phyloP scores from a whole-genome alignment of 768 basidiomycete species.

The Leccinum incarnatum region DNA sequence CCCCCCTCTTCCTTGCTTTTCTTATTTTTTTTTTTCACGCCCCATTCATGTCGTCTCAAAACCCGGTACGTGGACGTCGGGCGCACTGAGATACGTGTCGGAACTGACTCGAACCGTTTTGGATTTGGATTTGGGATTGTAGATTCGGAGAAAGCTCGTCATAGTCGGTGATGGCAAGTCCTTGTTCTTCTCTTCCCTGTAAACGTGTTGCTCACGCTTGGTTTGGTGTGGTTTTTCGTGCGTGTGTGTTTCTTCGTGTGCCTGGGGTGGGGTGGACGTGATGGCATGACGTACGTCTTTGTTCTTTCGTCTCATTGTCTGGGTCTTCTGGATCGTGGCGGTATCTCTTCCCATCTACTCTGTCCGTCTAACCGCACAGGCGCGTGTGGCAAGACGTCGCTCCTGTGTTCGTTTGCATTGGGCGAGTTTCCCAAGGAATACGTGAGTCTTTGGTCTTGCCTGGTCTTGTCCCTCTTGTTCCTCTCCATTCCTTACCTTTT shows the following conservation, averaged over 20 bases:
- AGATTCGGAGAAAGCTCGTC: conserved; percentile 95
- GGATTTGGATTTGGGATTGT: background rate
- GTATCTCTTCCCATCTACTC: background rate
- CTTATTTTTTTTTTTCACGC: background rate
- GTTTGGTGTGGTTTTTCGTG: background rate
- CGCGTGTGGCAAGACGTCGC: conserved; percentile 95
- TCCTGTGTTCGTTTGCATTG: conserved; percentile 87
- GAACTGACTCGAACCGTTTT: background rate
- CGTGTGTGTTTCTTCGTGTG: background rate
- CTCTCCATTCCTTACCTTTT: background rate
- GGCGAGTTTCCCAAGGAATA: conserved; percentile 97
- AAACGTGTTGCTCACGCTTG: background rate
- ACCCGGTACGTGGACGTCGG: conserved; percentile 47
- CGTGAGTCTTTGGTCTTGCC: conserved; percentile 47
- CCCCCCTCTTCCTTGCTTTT: background rate
- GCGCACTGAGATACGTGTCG: background rate
- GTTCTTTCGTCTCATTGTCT: background rate
- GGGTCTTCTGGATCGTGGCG: background rate
- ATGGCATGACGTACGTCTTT: background rate
- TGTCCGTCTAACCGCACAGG: conserved; percentile 39
- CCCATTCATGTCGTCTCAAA: conserved; percentile 48
- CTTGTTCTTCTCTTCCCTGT: background rate
- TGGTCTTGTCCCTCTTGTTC: background rate
- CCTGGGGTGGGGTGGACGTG: background rate
- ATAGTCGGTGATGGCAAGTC: conserved; percentile 92